Percentiles rank a stretch among this genome's conserved stretches.
phyloP scores from a whole-genome alignment of 208 protist species.

The Zelonia costaricensis region DNA sequence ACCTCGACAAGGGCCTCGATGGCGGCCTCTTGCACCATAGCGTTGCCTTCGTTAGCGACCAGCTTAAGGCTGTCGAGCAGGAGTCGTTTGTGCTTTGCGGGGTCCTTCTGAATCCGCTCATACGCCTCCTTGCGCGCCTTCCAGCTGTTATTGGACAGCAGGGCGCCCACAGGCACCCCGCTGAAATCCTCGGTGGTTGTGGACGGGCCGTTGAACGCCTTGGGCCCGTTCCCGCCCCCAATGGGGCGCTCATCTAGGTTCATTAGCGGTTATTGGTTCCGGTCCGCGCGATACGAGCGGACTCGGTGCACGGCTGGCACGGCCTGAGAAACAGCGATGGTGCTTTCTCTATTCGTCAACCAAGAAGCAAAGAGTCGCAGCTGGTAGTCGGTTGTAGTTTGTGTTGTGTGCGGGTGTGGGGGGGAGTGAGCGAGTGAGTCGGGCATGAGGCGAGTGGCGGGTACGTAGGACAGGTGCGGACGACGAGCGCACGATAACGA shows the following conservation, averaged over 20 bases:
- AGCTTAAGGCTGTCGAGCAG: conserved; percentile 47
- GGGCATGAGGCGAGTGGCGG: too few relatives aligned
- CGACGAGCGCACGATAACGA: too few relatives aligned
- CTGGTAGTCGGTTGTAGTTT: too few relatives aligned
- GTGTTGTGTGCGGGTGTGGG: too few relatives aligned
- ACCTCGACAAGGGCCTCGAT: conserved; percentile 58
- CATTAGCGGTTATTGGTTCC: too few relatives aligned
- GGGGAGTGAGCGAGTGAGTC: too few relatives aligned
- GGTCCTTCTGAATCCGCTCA: conserved; percentile 41
- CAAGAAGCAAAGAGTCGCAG: too few relatives aligned
- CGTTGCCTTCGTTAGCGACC: conserved; percentile 52
- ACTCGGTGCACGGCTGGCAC: too few relatives aligned
- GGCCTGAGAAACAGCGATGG: too few relatives aligned
- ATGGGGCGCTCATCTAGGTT: conserved; percentile 46
- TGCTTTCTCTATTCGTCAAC: too few relatives aligned
- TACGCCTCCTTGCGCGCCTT: conserved; percentile 74
- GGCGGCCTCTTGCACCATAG: conserved; percentile 60
- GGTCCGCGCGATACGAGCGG: too few relatives aligned
- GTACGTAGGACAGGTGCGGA: too few relatives aligned
- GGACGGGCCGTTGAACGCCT: conserved; percentile 18
- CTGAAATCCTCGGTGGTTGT: conserved; percentile 54
- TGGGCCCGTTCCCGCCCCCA: conserved; percentile 24
- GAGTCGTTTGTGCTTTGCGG: conserved; percentile 23
- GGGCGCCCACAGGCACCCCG: conserved; percentile 36
- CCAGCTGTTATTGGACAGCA: conserved; percentile 73